Base-by-base conservation (phyloP, 2,329 filamentous ascomycete genomes). In the Penicillium brasilianum region DNA sequence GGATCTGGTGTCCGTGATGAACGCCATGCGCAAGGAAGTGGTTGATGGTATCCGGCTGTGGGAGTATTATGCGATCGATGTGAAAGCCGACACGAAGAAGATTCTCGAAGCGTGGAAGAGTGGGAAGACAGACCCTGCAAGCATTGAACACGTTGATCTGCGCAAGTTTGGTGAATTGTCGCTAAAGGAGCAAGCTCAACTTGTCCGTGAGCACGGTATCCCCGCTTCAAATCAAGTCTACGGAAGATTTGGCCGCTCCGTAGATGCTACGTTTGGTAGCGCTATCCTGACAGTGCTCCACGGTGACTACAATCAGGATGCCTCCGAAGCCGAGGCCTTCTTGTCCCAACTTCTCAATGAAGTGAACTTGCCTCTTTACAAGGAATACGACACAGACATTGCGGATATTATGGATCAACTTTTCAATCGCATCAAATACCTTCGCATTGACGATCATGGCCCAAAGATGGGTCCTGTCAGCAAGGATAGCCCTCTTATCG, bases 341-440 rank as follows among this genome's bases (percentile, higher is more conserved):
- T 68, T 90, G 65, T 77, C 79, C 2, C 80, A 85, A 57, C 84
- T 97, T 41, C 78, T 98, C 14, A 90, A 98, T 68, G 90, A 92
- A 53, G 81, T 95, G 69, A 99, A 99, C 71, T 82, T 97, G 36
- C 86, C 90, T 2, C 91, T 94, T 72, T 99, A 99, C 80, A 86
- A 89, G 65, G 95, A 99, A 77, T 99, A 96, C 75, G 93, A 99
- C 73, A 81, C 80, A 20, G 95, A 99, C 74, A 83, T 90, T 11
- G 86, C 86, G 28, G 91, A 91, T 66, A 95, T 97, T 66, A 84
- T 97, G 58, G 89, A 97, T 64, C 94, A 99, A 77, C 81, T 98
- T 28, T 96, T 90, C 82, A 96, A 97, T 74, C 89, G 96, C 63
- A 91, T 93, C 80, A 97, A 97, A 77, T 99, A 99, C 79, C 87